Conservation (phyloP, 1,139 yeast species). For the Lipomyces yarrowii region DNA sequence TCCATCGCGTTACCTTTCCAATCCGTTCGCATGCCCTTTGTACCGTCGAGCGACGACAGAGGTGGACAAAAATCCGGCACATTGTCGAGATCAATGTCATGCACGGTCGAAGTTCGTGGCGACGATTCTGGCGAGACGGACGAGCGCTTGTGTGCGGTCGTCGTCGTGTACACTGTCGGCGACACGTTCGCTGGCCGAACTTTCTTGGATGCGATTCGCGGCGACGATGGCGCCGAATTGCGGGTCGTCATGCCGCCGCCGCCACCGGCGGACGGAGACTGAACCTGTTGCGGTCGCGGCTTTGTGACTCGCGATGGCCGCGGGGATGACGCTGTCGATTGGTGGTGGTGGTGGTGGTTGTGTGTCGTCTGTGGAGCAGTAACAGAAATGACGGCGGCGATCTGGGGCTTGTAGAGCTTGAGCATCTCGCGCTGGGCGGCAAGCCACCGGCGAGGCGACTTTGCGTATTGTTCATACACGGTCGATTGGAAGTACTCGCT, state of each 20-base stretch:
- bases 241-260: conserved; percentile 14
- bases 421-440: conserved; percentile 20
- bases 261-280: background rate
- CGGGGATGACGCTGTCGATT: conserved; percentile 3
- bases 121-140: conserved; percentile 31
- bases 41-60: conserved; percentile 61
- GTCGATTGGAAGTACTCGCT: conserved; percentile 18
- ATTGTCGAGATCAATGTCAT: conserved; percentile 46
- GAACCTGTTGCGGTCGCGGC: background rate
- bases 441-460: conserved; percentile 26
- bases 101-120: conserved; percentile 39
- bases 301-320: conserved; percentile 15
- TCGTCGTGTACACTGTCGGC: conserved; percentile 15
- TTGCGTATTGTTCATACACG: conserved; percentile 23
- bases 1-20: conserved; percentile 99
- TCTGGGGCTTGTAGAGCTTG: conserved; percentile 17
- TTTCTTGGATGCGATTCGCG: conserved; percentile 2
- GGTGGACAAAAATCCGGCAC: conserved; percentile 78
- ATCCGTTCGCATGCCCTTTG: conserved; percentile 80
- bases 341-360: background rate
- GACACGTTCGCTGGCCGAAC: conserved; percentile 10
- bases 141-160: background rate
- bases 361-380: background rate
- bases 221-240: conserved; percentile 12
- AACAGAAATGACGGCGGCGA: conserved; percentile 11